Percentiles rank a stretch among this genome's conserved stretches.
phyloP scores from a whole-genome alignment of 164 flowering plant species.

The Paratinospora sagittata region DNA sequence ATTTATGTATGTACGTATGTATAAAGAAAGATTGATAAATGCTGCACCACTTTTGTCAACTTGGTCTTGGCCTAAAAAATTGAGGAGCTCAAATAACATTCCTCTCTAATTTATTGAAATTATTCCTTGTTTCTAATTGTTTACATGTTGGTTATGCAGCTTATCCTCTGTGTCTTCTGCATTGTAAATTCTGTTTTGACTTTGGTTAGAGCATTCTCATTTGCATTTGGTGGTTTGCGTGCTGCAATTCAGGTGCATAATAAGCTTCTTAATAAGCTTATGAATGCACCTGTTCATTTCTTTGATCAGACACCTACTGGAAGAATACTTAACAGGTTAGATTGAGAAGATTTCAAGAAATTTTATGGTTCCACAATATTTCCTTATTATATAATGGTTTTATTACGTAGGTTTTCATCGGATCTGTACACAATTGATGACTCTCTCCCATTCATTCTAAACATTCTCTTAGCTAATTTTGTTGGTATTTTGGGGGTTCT shows the following conservation, averaged over 20 bases:
- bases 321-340: slow-evolving; percentile 88
- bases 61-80: background rate
- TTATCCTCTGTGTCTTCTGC: slow-evolving; percentile 62
- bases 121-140: background rate
- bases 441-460: slow-evolving; percentile 94
- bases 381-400: slow-evolving; percentile 6
- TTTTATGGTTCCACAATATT: background rate
- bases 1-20: background rate
- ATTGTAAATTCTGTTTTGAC: slow-evolving; percentile 63
- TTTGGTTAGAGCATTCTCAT: slow-evolving; percentile 80
- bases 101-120: background rate
- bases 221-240: slow-evolving; percentile 88
- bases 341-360: background rate
- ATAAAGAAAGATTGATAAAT: background rate
- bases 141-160: slow-evolving; percentile 36
- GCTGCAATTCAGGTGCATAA: slow-evolving; percentile 80
- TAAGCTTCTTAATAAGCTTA: slow-evolving; percentile 51
- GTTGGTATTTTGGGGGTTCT: slow-evolving; percentile 80
- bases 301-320: slow-evolving; percentile 93
- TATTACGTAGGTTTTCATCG: slow-evolving; percentile 69
- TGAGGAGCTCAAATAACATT: background rate
- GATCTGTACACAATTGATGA: slow-evolving; percentile 95
- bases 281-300: slow-evolving; percentile 66
- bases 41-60: background rate
- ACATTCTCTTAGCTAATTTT: slow-evolving; percentile 86